A percentile compares a stretch with the other conserved stretches of the same genome.
phyloP scores from a whole-genome alignment of 1,139 yeast species.

The Geotrichum carabidarum region DNA sequence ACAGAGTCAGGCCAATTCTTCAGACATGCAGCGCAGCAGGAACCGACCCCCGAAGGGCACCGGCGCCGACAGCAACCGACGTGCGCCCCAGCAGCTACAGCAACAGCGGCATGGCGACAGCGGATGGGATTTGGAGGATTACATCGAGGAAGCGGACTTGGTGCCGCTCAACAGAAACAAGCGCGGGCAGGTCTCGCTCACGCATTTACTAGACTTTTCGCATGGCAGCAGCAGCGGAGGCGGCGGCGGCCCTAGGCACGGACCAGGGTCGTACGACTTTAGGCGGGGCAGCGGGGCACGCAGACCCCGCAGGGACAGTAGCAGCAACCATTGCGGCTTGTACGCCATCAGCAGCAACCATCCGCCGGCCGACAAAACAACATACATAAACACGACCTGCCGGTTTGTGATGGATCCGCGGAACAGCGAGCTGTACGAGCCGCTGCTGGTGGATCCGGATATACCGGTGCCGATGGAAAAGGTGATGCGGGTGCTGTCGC shows the following conservation, averaged over 20 bases:
- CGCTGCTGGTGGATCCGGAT: conserved; percentile 69
- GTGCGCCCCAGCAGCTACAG: background rate
- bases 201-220: conserved; percentile 33
- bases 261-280: conserved; percentile 15
- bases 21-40: background rate
- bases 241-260: conserved; percentile 9
- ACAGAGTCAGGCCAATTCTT: no score
- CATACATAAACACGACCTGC: conserved; percentile 79
- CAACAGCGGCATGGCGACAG: background rate
- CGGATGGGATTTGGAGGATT: conserved; percentile 1
- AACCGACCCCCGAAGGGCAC: background rate
- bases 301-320: conserved; percentile 1
- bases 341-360: conserved; percentile 9
- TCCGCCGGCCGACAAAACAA: conserved; percentile 52
- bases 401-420: conserved; percentile 67
- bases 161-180: conserved; percentile 20
- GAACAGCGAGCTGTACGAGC: conserved; percentile 45
- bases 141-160: conserved; percentile 2
- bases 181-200: conserved; percentile 30
- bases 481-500: conserved; percentile 68
- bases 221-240: conserved; percentile 18
- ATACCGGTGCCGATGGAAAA: conserved; percentile 57
- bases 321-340: background rate
- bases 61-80: background rate
- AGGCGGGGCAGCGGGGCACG: conserved; percentile 4